These are phyloP conservation scores for Aspergillus avenaceus DNA, from an alignment of 495 filamentous ascomycete species.

Conservation along the genomic window DNA sequence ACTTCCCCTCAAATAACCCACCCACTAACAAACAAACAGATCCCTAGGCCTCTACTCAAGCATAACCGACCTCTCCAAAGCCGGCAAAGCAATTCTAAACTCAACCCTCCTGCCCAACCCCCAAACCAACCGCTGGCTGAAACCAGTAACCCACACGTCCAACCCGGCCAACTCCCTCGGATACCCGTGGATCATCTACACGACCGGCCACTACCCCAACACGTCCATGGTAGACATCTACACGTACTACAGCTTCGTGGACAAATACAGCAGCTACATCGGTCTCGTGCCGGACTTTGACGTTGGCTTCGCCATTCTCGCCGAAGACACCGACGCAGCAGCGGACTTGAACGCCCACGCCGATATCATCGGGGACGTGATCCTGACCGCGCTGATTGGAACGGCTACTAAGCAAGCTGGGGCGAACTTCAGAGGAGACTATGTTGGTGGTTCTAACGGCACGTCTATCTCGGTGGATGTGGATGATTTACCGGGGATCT, in stretches of 20 bases:
- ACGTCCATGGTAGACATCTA: conserved; percentile 46
- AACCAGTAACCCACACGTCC: conserved; percentile 48
- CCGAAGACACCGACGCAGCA: conserved; percentile 25
- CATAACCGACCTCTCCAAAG: conserved; percentile 18
- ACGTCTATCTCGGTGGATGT: conserved; percentile 28
- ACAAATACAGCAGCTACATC: conserved; percentile 40
- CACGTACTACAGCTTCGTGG: conserved; percentile 41
- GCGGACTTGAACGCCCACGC: conserved; percentile 23
- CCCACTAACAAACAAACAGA: conserved; percentile 10
- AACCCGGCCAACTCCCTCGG: conserved; percentile 43
- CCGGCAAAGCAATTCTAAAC: conserved; percentile 47
- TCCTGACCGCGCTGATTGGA: conserved; percentile 40
- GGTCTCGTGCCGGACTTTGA: conserved; percentile 47
- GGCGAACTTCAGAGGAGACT: conserved; percentile 37
- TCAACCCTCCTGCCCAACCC: conserved; percentile 35
- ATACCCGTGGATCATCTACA: conserved; percentile 36
- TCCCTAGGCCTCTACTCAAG: conserved; percentile 26
- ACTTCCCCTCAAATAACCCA: conserved; percentile 7
- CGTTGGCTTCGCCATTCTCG: conserved; percentile 45
- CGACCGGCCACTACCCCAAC: conserved; percentile 18
- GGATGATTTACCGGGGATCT: conserved; percentile 41
- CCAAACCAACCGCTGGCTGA: conserved; percentile 39
- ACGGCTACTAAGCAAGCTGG: conserved; percentile 41
- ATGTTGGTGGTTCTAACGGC: conserved; percentile 15
- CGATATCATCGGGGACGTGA: conserved; percentile 22